phyloP scores from a whole-genome alignment of 2,329 filamentous ascomycete species.

The Volutella citrinella region DNA sequence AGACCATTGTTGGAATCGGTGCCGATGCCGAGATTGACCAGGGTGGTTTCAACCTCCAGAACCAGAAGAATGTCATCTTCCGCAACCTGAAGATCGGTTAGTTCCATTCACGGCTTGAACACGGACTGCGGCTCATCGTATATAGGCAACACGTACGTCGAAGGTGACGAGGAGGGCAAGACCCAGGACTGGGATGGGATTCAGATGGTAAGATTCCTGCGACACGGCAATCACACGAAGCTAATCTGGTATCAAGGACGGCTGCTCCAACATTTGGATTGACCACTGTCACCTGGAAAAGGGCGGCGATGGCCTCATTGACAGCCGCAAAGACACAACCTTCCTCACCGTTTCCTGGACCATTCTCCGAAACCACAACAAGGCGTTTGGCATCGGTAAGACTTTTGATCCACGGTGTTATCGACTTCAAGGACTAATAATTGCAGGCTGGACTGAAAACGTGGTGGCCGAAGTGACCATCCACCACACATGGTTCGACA shows the following conservation, averaged over 20 bases:
- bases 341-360: constrained; percentile 24
- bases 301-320: constrained; percentile 21
- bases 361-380: constrained; percentile 23
- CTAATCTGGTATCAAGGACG: constrained; percentile 7
- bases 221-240: background rate
- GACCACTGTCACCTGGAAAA: constrained; percentile 23
- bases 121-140: no score
- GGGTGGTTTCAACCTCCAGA: constrained; percentile 19
- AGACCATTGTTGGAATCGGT: constrained; percentile 24
- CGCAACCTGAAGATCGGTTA: constrained; percentile 22
- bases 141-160: constrained; percentile 14
- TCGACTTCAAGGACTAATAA: background rate
- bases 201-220: constrained; percentile 11
- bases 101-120: background rate
- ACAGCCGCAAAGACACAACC: constrained; percentile 24
- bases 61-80: constrained; percentile 20
- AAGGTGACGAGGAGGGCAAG: constrained; percentile 20
- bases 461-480: constrained; percentile 20
- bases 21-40: constrained; percentile 19
- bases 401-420: no score
- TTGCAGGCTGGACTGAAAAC: constrained; percentile 24
- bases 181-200: constrained; percentile 23
- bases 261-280: constrained; percentile 24
- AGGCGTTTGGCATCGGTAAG: constrained; percentile 25
- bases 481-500: constrained; percentile 24